phyloP scores from a whole-genome alignment of 768 basidiomycete species.

The Filobasidium floriforme region DNA sequence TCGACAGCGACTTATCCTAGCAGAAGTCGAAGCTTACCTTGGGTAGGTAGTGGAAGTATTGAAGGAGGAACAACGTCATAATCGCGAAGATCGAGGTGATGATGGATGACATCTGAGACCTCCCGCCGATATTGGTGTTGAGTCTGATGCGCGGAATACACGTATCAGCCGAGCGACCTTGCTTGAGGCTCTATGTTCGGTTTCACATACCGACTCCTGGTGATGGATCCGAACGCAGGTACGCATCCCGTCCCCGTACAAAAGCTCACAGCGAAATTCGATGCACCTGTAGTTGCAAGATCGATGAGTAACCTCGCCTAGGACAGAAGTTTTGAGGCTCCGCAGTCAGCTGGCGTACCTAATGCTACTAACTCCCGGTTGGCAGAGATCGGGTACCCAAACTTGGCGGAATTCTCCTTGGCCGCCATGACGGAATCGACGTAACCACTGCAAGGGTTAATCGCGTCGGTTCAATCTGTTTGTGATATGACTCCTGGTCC shows the following conservation, averaged over 20 bases:
- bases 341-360: constrained; percentile 38
- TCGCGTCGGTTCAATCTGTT: constrained; percentile 45
- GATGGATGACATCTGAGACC: constrained; percentile 75
- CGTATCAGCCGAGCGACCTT: not conserved
- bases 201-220: constrained; percentile 47
- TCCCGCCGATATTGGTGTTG: constrained; percentile 78
- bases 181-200: not conserved
- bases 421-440: constrained; percentile 92
- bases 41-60: constrained; percentile 75
- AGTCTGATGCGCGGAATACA: constrained; percentile 54
- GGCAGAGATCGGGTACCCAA: constrained; percentile 78
- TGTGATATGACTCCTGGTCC: not conserved
- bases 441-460: constrained; percentile 71
- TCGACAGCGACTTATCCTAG: too few species aligned
- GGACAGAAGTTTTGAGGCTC: not conserved
- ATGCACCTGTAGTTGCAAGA: constrained; percentile 50
- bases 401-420: constrained; percentile 79
- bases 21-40: constrained; percentile 55
- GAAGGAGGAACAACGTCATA: constrained; percentile 80
- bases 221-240: constrained; percentile 88
- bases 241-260: constrained; percentile 67
- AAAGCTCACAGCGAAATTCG: constrained; percentile 70
- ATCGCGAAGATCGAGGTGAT: constrained; percentile 67
- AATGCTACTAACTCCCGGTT: constrained; percentile 94
- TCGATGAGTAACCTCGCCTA: constrained; percentile 7